Evolutionary conservation across 257 asterid genomes (phyloP).

Genomic region (Scutellaria barbata): DNA sequence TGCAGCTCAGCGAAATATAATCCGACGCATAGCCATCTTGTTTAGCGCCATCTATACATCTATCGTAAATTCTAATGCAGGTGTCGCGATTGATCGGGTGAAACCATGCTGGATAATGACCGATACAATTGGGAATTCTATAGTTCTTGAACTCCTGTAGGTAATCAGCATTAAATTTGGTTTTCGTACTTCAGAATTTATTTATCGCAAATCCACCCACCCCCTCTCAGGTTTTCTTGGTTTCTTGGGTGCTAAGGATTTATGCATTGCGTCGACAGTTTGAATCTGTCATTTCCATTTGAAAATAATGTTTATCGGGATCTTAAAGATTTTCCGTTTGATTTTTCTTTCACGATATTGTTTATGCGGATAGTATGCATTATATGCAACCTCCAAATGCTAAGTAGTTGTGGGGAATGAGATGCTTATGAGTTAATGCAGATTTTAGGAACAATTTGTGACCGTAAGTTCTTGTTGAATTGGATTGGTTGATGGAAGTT

Average conservation of each 20-base stretch:
- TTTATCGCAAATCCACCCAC: slow-evolving; percentile 18
- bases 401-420: slow-evolving; percentile 1
- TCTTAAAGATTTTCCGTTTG: slow-evolving; percentile 1
- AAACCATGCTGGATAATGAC: slow-evolving; percentile 32
- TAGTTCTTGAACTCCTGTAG: slow-evolving; percentile 35
- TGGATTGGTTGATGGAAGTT: slow-evolving; percentile 24
- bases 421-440: slow-evolving; percentile 1
- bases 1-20: slow-evolving; percentile 10
- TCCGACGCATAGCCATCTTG: not conserved
- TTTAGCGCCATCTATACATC: slow-evolving; percentile 15
- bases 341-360: not conserved
- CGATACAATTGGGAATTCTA: slow-evolving; percentile 28
- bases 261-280: slow-evolving; percentile 23
- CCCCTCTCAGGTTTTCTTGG: not conserved
- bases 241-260: slow-evolving; percentile 10
- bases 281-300: not conserved
- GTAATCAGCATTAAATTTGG: slow-evolving; percentile 28
- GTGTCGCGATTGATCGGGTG: slow-evolving; percentile 38
- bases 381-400: slow-evolving; percentile 7
- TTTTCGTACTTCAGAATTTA: slow-evolving; percentile 8
- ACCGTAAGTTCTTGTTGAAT: not conserved
- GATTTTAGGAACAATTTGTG: slow-evolving; percentile 21
- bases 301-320: slow-evolving; percentile 3
- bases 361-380: slow-evolving; percentile 13
- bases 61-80: slow-evolving; percentile 32